Base-by-base conservation (phyloP, 306 rosid species). In the Castanea sativa region DNA sequence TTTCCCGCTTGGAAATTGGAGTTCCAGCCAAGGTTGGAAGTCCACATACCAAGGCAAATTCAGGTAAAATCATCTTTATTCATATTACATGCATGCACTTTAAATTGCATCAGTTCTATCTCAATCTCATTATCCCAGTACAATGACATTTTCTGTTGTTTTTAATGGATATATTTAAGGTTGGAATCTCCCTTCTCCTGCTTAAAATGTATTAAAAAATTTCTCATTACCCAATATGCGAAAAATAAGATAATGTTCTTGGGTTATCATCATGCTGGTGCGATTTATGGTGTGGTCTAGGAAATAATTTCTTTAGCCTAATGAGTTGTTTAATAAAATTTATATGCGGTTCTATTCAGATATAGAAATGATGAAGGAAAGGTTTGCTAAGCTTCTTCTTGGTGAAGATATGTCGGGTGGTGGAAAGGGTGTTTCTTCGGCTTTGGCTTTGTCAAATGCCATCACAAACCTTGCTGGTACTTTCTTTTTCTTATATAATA, bases 361-460 rank as follows among this genome's bases (percentile, higher is more conserved):
- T 67, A 63, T 80, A 73, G 97, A 96, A 0, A 21, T 88, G 94
- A 83, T 91, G 86, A 91, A 90, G 87, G 99, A 92, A 65, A 90
- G 89, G 84, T 91, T 96, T 87, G 78, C 94, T 27, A 96, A 91
- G 90, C 84, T 96, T 74, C 98, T 96, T 76, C 67, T 96, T 78
- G 99, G 98, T 57, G 99, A 96, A 83, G 99, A 96, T 76, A 93
- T 96, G 97, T 96, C 99, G 19, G 99, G 98, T 74, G 98, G 97
- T 61, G 99, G 98, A 65, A 96, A 96, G 75, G 99, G 98, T 63
- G 98, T 93, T 81, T 91, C 97, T 81, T 96, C 99, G 11, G 99
- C 98, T 52, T 76, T 93, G 79, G 98, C 99, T 74, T 78, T 96
- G 89, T 96, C 99, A 18, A 96, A 96, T 83, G 90, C 99, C 77